Percentiles rank a stretch among this genome's conserved stretches.
Conservation (phyloP, 768 basidiomycete genomes). For the Tylopilus sp. region DNA sequence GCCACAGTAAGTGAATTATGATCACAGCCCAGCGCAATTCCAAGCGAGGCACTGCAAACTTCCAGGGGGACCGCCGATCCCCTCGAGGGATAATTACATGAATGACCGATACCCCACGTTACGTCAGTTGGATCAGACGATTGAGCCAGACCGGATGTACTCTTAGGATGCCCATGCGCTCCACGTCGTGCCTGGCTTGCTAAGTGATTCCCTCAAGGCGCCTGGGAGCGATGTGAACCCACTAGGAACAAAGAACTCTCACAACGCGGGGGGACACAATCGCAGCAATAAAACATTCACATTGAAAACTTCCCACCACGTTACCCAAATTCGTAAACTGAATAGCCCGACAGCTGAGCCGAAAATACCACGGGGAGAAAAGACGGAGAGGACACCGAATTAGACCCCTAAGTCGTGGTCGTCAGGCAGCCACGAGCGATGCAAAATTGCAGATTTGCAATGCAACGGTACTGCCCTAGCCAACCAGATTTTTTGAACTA, state of each 20-base stretch:
- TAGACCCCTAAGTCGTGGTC: background rate
- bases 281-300: background rate
- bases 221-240: background rate
- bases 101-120: background rate
- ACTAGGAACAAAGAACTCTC: background rate
- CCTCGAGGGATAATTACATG: too few species aligned
- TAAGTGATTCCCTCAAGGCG: background rate
- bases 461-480: constrained; percentile 20
- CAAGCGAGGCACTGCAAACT: too few species aligned
- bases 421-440: constrained; percentile 11
- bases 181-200: background rate
- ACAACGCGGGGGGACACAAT: background rate
- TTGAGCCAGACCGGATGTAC: background rate
- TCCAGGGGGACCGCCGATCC: too few species aligned
- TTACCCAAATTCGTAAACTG: background rate
- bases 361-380: constrained; percentile 10
- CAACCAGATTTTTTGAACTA: constrained; percentile 4
- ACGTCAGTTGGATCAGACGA: background rate
- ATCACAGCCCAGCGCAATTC: too few species aligned
- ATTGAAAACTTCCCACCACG: background rate
- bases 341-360: background rate
- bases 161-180: too few species aligned
- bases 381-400: constrained; percentile 14
- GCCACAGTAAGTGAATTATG: too few species aligned
- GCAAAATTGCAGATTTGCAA: constrained; percentile 8